A percentile compares a stretch with the other conserved stretches of the same genome.
These are phyloP conservation scores for Acarospora socialis DNA, from an alignment of 2,329 filamentous ascomycete species.

Conservation along the genomic window DNA sequence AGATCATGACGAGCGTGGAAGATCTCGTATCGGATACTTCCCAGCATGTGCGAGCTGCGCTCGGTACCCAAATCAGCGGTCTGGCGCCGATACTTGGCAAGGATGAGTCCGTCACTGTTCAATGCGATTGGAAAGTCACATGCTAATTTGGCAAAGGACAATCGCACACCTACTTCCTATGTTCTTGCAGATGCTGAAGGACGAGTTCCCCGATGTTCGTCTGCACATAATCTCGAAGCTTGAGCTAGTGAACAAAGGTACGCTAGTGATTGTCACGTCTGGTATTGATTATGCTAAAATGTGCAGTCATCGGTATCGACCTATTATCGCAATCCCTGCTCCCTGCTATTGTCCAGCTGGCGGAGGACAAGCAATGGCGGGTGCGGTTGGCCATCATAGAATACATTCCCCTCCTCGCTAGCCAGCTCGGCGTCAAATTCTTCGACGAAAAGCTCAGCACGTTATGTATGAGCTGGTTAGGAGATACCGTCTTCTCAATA, in stretches of 20 bases:
- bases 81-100: conserved; percentile 94
- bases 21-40: conserved; percentile 91
- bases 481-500: conserved; percentile 97
- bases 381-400: conserved; percentile 97
- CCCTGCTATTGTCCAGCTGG: conserved; percentile 90
- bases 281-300: conserved; percentile 3
- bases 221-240: conserved; percentile 99
- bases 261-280: conserved; percentile 13
- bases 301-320: conserved; percentile 86
- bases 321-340: conserved; percentile 90
- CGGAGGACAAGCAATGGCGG: conserved; percentile 98
- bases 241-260: conserved; percentile 92
- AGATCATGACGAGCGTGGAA: conserved; percentile 93
- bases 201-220: conserved; percentile 94
- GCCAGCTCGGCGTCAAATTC: conserved; percentile 90
- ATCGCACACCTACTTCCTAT: conserved; percentile 94
- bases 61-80: conserved; percentile 93
- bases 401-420: conserved; percentile 92
- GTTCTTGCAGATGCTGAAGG: conserved; percentile 99
- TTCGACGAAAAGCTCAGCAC: conserved; percentile 95
- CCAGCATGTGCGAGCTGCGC: conserved; percentile 87
- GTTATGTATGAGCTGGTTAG: conserved; percentile 96
- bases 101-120: conserved; percentile 57
- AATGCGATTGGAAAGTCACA: conserved; percentile 1
- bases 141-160: conserved; percentile 38